Evolutionary conservation across 1,139 yeast species (phyloP), one percentile per base, ranked within the genome.

Genomic region (Lodderomyces metapsilosis): DNA sequence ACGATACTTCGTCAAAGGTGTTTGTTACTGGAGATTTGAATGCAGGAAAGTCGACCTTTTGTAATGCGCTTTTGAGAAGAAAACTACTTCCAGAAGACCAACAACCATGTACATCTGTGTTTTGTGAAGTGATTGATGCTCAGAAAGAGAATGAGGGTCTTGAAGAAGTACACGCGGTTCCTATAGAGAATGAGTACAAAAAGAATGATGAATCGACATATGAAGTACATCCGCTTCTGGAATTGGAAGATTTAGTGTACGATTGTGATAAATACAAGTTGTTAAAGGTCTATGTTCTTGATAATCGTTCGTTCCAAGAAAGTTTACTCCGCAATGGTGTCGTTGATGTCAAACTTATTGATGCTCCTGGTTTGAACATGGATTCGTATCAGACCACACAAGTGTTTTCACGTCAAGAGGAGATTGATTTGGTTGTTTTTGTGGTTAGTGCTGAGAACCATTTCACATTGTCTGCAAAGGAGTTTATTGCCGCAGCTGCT

Each of bases 381-480:
- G 98, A 92, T 57, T 87, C 94, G 10, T 85, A 85, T 52, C 96
- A 88, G 59, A 94, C 99, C 0, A 88, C 97, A 1, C 96, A 91
- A 56, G 91, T 94, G 0, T 91, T 91, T 61, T 85, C 97, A 3
- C 79, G 98, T 47, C 98, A 94, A 64, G 98, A 94, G 57, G 98
- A 94, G 58, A 94, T 94, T 51, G 99, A 94, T 59, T 72, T 94
- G 53, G 96, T 94, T 7, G 92, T 94, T 0, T 94, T 94, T 68
- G 98, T 94, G 4, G 96, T 94, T 4, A 87, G 86, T 58, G 95
- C 98, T 0, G 98, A 91, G 57, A 94, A 94, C 54, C 98, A 92
- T 59, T 86, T 94, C 56, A 94, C 99, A 0, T 70, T 88, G 41
- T 87, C 96, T 0, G 98, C 98, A 1, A 86, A 88, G 53, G 98